Base-by-base conservation (phyloP, 768 basidiomycete species). In the Psilocybe cubensis region DNA sequence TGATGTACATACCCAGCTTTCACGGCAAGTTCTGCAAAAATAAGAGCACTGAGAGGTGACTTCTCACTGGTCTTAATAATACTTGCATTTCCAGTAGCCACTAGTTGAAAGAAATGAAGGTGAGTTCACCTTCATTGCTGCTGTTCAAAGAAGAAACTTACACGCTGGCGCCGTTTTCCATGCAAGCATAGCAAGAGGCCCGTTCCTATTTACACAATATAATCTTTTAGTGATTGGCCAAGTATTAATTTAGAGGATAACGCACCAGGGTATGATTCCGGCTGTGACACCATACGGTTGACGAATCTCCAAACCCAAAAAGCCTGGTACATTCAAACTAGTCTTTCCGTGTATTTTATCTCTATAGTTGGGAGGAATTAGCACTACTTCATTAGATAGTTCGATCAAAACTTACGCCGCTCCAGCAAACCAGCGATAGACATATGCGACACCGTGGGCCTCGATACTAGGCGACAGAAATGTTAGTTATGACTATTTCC, bases 41-140 rank as follows among this genome's bases (percentile, higher is more conserved):
- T 72, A 43, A 90, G 68, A 11, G 87, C 87, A 14, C 86, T 81
- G 21, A 89, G 70, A 4, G 90, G 88, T 0, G 89, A 88, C 49
- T 88, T 73, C 61, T 90, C 89, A 3, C 88, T 89, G 8, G 89
- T 87, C 74, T 59, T 59, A 14, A 59, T 21, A n/a, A 58, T 47
- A 5, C 42, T 52, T 9, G 50, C 50, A 18, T 58, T 58, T 35
- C 57, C 57, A 27, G 57, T 27, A 7, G 57, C 57, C 12, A 58
- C 50, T 52, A n/a, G 27, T 24, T 8, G 17, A 18, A 18, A 3
- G 4, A 3, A 11, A n/a, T n/a, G n/a, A n/a, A n/a, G n/a, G n/a
- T n/a, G n/a, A n/a, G n/a, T n/a, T n/a, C n/a, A n/a, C n/a, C n/a
- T n/a, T n/a, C n/a, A n/a, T n/a, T n/a, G 21, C 23, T 1, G 18